Conservation (phyloP, 768 basidiomycete genomes). For the Boletus huronensis region DNA sequence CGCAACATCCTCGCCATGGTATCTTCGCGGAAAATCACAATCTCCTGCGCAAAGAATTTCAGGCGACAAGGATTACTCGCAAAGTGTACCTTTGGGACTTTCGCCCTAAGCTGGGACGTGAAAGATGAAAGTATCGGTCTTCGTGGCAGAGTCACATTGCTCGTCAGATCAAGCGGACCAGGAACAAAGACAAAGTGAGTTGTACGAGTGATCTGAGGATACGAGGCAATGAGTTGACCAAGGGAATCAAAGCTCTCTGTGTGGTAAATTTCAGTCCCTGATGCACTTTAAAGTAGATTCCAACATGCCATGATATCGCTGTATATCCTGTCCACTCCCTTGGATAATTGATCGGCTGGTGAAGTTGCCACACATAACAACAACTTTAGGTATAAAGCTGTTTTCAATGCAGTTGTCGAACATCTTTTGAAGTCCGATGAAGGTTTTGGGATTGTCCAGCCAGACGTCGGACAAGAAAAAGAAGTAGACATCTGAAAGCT, state of each 20-base stretch:
- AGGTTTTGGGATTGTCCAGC: conserved; percentile 84
- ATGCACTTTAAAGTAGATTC: background rate
- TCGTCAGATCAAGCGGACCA: conserved; percentile 85
- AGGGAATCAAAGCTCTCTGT: conserved; percentile 84
- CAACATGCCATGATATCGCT: conserved; percentile 75
- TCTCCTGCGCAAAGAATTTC: conserved; percentile 93
- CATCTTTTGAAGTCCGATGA: conserved; percentile 76
- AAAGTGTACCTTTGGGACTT: conserved; percentile 79
- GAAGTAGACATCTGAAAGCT: conserved; percentile 76
- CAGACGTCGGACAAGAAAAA: conserved; percentile 95
- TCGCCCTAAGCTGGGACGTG: conserved; percentile 60
- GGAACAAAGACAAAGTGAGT: conserved; percentile 95
- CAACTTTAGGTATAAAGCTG: conserved; percentile 81
- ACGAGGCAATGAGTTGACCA: conserved; percentile 79
- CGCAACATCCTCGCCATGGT: conserved; percentile 91
- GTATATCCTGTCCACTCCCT: conserved; percentile 74
- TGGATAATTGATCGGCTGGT: conserved; percentile 76
- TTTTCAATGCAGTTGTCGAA: conserved; percentile 89
- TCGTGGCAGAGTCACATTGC: conserved; percentile 79
- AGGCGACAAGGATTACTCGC: conserved; percentile 91
- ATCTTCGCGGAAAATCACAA: conserved; percentile 92
- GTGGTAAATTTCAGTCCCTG: conserved; percentile 1
- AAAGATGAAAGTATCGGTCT: conserved; percentile 77
- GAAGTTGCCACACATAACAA: conserved; percentile 95
- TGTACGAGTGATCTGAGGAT: conserved; percentile 67